Evolutionary conservation across 1,284 basidiomycete species (phyloP).

Genomic region (Microbotryomycetes sp.): DNA sequence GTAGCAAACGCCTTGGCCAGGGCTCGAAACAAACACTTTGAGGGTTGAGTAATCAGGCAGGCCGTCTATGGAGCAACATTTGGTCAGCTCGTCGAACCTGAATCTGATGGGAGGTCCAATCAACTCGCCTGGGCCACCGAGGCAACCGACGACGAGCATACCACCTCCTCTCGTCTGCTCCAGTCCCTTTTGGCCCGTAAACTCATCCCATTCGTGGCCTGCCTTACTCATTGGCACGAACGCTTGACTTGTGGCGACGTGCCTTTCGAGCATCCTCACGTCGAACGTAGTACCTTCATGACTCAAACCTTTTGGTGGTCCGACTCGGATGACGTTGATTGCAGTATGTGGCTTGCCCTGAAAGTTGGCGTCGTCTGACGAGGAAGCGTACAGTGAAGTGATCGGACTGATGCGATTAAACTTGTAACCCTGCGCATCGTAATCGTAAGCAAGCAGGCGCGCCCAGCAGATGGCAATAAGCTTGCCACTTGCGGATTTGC

Average conservation of each 20-base stretch:
- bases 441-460: no score
- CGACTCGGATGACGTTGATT: neutral
- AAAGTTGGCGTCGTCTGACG: neutral
- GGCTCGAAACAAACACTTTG: neutral
- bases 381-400: neutral
- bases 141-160: slow-evolving; percentile 1
- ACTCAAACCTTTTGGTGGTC: neutral
- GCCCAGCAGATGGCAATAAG: no score
- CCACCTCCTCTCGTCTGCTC: neutral
- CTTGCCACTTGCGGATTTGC: neutral
- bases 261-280: slow-evolving; percentile 6
- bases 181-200: neutral
- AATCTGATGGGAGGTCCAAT: neutral
- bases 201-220: neutral
- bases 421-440: neutral
- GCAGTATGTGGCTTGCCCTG: neutral
- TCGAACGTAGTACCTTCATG: neutral
- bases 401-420: slow-evolving; percentile 9
- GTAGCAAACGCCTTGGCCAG: slow-evolving; percentile 1
- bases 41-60: neutral
- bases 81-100: neutral
- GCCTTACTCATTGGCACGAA: slow-evolving; percentile 3
- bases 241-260: slow-evolving; percentile 5
- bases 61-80: neutral
- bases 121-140: neutral